Conservation (phyloP, 805 yeast genomes). For the Saccharomyces jurei region DNA sequence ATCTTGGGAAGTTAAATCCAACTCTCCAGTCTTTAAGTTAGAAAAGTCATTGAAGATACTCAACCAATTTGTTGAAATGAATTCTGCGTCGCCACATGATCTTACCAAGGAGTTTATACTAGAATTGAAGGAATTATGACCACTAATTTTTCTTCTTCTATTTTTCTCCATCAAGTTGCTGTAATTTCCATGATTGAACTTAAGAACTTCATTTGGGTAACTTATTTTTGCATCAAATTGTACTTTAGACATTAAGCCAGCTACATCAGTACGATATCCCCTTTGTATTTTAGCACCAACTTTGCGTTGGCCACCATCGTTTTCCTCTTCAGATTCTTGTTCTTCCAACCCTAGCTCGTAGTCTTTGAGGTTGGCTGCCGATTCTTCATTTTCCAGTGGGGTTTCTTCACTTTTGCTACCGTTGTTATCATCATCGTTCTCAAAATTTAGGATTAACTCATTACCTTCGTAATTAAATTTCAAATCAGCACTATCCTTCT, state of each 20-base stretch:
- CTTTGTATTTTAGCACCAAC: not conserved
- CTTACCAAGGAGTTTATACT: not conserved
- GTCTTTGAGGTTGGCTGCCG: not conserved
- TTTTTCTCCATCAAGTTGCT: slow-evolving; percentile 14
- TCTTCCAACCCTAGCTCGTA: not conserved
- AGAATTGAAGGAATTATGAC: not conserved
- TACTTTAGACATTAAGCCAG: not conserved
- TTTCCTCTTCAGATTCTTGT: not conserved
- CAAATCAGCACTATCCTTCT: slow-evolving; percentile 4
- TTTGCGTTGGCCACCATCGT: not conserved
- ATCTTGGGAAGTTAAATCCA: not conserved
- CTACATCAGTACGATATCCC: not conserved
- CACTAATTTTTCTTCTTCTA: slow-evolving; percentile 1
- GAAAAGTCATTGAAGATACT: not conserved
- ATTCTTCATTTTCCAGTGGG: slow-evolving; percentile 6
- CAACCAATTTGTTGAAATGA: not conserved
- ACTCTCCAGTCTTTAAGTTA: not conserved
- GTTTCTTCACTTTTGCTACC: slow-evolving; percentile 4
- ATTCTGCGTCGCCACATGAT: not conserved
- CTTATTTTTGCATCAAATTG: not conserved
- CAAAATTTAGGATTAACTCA: slow-evolving; percentile 13
- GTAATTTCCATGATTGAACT: slow-evolving; percentile 19
- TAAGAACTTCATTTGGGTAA: slow-evolving; percentile 17
- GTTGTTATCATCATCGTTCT: slow-evolving; percentile 3
- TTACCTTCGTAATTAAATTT: slow-evolving; percentile 4